Conservation (phyloP, 2,329 filamentous ascomycete genomes). For the Lasiodiplodia hormozganensis region DNA sequence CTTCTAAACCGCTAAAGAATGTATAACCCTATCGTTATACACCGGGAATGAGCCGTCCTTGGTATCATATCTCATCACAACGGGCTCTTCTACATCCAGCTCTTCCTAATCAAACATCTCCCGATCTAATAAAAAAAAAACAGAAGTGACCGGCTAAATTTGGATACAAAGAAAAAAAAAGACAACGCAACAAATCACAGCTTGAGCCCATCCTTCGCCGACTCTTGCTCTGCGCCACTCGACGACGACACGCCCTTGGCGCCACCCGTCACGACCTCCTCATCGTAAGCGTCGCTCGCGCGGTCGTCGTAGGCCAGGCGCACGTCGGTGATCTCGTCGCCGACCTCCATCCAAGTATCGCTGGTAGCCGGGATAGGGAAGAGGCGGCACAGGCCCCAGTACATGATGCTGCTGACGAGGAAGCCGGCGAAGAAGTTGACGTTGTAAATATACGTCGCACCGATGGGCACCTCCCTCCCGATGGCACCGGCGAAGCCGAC, state of each 20-base stretch:
- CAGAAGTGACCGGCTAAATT: not conserved
- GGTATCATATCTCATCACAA: conserved; percentile 12
- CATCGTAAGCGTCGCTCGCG: conserved; percentile 17
- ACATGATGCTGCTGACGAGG: conserved; percentile 69
- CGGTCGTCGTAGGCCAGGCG: conserved; percentile 41
- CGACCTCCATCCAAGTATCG: conserved; percentile 78
- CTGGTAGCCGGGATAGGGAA: conserved; percentile 78
- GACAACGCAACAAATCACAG: not conserved
- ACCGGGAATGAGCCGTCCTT: not conserved
- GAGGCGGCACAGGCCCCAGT: conserved; percentile 73
- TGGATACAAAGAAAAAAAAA: not conserved
- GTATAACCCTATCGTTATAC: not conserved
- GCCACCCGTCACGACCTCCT: conserved; percentile 25
- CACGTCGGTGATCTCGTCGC: conserved; percentile 59
- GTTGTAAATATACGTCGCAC: conserved; percentile 85
- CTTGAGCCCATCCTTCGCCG: not conserved
- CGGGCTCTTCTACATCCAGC: not conserved
- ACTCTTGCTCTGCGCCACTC: no score
- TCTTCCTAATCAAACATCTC: not conserved
- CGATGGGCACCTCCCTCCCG: conserved; percentile 73
- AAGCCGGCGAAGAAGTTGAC: conserved; percentile 91
- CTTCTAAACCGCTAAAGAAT: not conserved
- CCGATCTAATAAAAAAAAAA: not conserved
- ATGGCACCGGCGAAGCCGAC: conserved; percentile 89
- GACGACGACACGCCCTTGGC: not conserved